phyloP scores from a whole-genome alignment of 768 basidiomycete species.

The Rhodosporidiobolus sp. region DNA sequence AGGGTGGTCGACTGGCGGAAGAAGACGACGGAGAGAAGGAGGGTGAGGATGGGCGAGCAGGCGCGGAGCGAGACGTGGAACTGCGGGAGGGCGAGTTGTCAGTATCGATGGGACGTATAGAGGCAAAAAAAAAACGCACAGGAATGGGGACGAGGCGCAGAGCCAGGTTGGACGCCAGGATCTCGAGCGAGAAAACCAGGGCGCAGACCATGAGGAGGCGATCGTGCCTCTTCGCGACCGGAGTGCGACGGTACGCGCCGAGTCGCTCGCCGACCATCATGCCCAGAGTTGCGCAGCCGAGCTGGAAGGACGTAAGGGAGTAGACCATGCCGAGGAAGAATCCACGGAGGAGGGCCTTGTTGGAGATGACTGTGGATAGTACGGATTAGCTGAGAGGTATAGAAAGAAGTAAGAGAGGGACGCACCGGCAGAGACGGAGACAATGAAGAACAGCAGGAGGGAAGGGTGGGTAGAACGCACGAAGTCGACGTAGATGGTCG shows the following conservation, averaged over 20 bases:
- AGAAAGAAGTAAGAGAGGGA: too few species aligned
- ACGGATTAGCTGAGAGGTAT: neutral
- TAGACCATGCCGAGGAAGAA: constrained; percentile 34
- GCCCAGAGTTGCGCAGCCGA: constrained; percentile 27
- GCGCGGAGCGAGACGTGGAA: constrained; percentile 39
- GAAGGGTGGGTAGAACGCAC: constrained; percentile 20
- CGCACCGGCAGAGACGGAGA: constrained; percentile 19
- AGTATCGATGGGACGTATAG: too few species aligned
- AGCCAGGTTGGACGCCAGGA: constrained; percentile 19
- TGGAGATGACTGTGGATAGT: constrained; percentile 11
- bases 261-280: constrained; percentile 26
- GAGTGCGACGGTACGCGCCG: constrained; percentile 24
- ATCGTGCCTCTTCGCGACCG: constrained; percentile 13
- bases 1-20: constrained; percentile 20
- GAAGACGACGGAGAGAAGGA: constrained; percentile 30
- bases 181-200: constrained; percentile 31
- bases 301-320: constrained; percentile 27
- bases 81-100: neutral
- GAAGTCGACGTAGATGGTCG: constrained; percentile 24
- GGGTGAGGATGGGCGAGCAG: constrained; percentile 33
- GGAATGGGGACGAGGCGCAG: constrained; percentile 31
- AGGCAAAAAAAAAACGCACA: neutral
- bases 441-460: constrained; percentile 23
- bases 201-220: constrained; percentile 16
- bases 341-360: constrained; percentile 35